Conservation (phyloP, 2,329 filamentous ascomycete genomes). For the Pestalotiopsis sp. region DNA sequence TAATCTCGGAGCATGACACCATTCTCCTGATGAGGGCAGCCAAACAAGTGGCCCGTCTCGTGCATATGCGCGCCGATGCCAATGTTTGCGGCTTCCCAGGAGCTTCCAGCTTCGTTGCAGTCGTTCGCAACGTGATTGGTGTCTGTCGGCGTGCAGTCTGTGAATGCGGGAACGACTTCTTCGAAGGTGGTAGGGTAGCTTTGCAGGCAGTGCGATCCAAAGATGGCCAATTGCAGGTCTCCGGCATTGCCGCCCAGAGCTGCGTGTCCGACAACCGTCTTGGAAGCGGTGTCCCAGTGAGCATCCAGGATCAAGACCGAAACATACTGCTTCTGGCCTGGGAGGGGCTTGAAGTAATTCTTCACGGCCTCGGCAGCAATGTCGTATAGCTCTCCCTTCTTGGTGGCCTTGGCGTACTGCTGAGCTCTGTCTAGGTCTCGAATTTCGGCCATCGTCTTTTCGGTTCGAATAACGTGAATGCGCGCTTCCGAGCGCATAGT, state of each 20-base stretch:
- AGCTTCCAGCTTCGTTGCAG: constrained; percentile 83
- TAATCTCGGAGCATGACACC: constrained; percentile 96
- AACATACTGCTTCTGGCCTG: constrained; percentile 85
- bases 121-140: constrained; percentile 81
- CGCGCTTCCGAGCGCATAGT: constrained; percentile 89
- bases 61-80: constrained; percentile 93
- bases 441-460: constrained; percentile 85
- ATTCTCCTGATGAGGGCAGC: constrained; percentile 84
- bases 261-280: constrained; percentile 78
- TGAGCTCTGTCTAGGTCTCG: constrained; percentile 78
- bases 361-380: constrained; percentile 80
- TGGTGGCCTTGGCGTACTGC: constrained; percentile 70
- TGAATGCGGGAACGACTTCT: constrained; percentile 86
- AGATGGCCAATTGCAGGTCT: constrained; percentile 82
- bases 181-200: constrained; percentile 89
- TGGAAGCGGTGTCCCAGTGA: constrained; percentile 77
- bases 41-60: constrained; percentile 87
- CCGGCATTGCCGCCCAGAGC: constrained; percentile 76
- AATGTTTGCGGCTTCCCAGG: constrained; percentile 93
- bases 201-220: constrained; percentile 89
- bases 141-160: constrained; percentile 88
- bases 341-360: constrained; percentile 72
- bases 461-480: constrained; percentile 80
- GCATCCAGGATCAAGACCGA: constrained; percentile 85
- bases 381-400: constrained; percentile 73